Evolutionary conservation across 2,329 filamentous ascomycete genomes (phyloP).

Genomic region (Colletotrichum graminicola): DNA sequence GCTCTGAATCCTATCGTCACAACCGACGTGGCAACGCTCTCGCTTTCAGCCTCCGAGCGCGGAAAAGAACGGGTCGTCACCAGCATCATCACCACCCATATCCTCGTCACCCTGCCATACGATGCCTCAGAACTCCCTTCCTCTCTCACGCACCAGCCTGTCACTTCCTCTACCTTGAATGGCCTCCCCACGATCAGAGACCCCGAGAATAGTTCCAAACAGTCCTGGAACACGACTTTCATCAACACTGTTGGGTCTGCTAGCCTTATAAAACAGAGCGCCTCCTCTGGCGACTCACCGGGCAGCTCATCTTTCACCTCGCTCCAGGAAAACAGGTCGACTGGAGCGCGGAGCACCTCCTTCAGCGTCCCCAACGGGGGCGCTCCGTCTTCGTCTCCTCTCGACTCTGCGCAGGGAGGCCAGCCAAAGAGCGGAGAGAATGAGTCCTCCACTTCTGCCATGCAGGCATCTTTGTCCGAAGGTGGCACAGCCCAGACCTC

Average conservation of each 20-base stretch:
- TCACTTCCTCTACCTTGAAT: not conserved
- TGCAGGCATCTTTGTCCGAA: conserved; percentile 8
- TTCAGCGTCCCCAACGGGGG: no score
- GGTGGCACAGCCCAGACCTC: conserved; percentile 15
- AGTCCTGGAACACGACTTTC: not conserved
- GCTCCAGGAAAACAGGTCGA: not conserved
- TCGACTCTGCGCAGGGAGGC: not conserved
- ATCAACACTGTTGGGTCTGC: not conserved
- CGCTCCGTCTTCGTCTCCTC: not conserved
- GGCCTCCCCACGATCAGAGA: not conserved
- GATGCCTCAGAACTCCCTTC: not conserved
- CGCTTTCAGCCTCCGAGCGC: not conserved
- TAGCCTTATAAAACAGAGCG: not conserved
- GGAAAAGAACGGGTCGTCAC: not conserved
- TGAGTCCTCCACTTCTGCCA: not conserved
- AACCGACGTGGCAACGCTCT: not conserved
- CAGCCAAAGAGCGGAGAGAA: not conserved
- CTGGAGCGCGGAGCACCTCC: not conserved
- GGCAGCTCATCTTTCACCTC: not conserved
- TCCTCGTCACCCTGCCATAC: conserved; percentile 17
- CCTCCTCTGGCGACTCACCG: accelerated
- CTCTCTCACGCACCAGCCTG: not conserved
- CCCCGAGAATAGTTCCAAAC: not conserved
- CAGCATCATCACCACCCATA: conserved; percentile 16
- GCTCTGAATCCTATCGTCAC: not conserved